Conservation (phyloP, 176 grass and related monocot genomes). For the Pharus latifolius region DNA sequence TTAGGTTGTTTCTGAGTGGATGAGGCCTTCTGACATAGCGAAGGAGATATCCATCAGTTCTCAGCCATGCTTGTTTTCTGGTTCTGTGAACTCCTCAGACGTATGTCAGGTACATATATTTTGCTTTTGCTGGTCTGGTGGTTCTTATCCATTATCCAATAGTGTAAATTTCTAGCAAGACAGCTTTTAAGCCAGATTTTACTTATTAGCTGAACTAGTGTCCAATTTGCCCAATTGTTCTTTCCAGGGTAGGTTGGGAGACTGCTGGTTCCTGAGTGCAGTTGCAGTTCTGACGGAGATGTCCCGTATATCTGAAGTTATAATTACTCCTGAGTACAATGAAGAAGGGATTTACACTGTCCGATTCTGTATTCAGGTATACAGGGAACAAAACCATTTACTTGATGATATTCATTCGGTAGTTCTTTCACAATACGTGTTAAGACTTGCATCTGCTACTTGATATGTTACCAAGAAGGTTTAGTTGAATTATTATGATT, state of each 20-base stretch:
- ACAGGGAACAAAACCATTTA: not conserved
- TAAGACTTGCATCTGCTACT: not conserved
- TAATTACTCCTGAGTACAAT: slow-evolving; percentile 94
- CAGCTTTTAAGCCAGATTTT: not conserved
- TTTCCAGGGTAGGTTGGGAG: slow-evolving; percentile 86
- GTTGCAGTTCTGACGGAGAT: slow-evolving; percentile 92
- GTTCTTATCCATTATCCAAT: not conserved
- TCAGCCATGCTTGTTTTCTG: slow-evolving; percentile 91
- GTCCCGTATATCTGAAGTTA: slow-evolving; percentile 93
- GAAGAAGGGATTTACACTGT: slow-evolving; percentile 98
- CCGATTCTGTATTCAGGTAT: slow-evolving; percentile 98
- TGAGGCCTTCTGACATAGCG: slow-evolving; percentile 74
- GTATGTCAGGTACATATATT: slow-evolving; percentile 78
- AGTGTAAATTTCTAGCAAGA: not conserved
- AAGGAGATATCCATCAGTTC: slow-evolving; percentile 64
- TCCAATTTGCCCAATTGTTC: slow-evolving; percentile 10
- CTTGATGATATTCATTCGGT: not conserved
- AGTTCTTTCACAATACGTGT: slow-evolving; percentile 8
- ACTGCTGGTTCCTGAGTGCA: slow-evolving; percentile 98
- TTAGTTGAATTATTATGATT: slow-evolving; percentile 1
- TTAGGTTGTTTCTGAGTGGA: slow-evolving; percentile 99
- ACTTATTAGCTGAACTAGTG: not conserved
- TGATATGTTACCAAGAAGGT: not conserved
- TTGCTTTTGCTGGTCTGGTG: not conserved
- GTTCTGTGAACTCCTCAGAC: slow-evolving; percentile 86